phyloP scores from a whole-genome alignment of 768 basidiomycete species.

The Xanthoconium stramineum region DNA sequence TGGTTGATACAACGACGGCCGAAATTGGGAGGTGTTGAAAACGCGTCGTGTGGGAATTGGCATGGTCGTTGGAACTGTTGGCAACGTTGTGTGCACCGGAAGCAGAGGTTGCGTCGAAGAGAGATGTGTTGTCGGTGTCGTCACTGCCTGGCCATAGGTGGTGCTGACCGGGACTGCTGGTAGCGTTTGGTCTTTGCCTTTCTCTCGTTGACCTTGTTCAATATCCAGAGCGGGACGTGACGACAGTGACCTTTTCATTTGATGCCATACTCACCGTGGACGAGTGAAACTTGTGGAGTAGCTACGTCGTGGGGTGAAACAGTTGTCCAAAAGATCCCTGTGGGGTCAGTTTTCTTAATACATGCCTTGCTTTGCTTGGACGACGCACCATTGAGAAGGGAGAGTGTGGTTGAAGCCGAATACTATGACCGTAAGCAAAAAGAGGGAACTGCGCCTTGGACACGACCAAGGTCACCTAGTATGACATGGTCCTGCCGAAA shows the following conservation, averaged over 20 bases:
- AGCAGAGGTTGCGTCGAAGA: conserved; percentile 22
- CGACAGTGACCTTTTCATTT: conserved; percentile 71
- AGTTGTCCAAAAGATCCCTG: too few species aligned
- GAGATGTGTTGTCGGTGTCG: conserved; percentile 23
- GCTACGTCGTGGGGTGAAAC: too few species aligned
- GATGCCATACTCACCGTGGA: conserved; percentile 65
- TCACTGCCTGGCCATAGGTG: conserved; percentile 14
- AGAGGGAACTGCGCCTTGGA: too few species aligned
- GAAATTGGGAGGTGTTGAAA: conserved; percentile 17
- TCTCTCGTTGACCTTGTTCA: conserved; percentile 37
- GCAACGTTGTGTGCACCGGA: conserved; percentile 29
- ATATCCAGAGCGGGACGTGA: conserved; percentile 39
- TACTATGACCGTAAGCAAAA: too few species aligned
- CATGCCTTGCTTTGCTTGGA: too few species aligned
- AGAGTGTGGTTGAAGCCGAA: too few species aligned
- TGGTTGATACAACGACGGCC: conserved; percentile 26
- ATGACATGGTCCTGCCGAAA: too few species aligned
- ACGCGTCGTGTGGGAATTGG: not conserved
- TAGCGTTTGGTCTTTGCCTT: conserved; percentile 13
- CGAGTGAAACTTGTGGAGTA: conserved; percentile 67
- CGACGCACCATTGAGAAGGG: too few species aligned
- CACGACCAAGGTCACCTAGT: too few species aligned
- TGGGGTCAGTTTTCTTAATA: too few species aligned
- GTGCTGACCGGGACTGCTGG: not conserved
- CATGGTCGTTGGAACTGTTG: conserved; percentile 24